phyloP scores from a whole-genome alignment of 2,329 filamentous ascomycete species.

The Paracorniculantispora psalliotae region DNA sequence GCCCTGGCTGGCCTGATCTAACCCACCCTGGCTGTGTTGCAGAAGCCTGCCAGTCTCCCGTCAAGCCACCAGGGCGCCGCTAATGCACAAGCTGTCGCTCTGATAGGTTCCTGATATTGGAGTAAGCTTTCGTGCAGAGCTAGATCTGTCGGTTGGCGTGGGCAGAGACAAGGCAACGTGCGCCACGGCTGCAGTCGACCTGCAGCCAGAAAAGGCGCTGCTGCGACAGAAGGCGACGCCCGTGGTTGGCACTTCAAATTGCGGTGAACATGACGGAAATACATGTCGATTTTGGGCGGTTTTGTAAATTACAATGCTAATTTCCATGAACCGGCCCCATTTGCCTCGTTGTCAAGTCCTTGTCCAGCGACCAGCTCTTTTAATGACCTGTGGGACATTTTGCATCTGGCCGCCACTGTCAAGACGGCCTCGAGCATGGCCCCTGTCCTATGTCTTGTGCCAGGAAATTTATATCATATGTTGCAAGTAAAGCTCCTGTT shows the following conservation, averaged over 20 bases:
- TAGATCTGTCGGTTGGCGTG: neutral
- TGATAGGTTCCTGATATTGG: slow-evolving; percentile 1
- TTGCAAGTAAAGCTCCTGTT: neutral
- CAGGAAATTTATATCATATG: neutral
- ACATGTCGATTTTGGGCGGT: neutral
- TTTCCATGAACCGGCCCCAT: neutral
- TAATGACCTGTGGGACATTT: slow-evolving; percentile 1
- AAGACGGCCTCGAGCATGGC: neutral
- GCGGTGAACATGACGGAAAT: slow-evolving; percentile 6
- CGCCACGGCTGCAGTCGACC: neutral
- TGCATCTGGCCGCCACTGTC: neutral
- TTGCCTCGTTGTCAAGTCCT: neutral
- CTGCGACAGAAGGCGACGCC: neutral
- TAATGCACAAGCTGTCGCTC: neutral
- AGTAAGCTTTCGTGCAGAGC: neutral
- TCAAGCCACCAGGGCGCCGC: neutral
- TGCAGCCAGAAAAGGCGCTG: neutral
- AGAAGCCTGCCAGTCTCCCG: neutral
- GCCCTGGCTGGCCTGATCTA: slow-evolving; percentile 7
- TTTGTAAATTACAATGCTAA: neutral
- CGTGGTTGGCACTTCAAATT: neutral
- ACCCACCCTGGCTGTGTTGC: neutral
- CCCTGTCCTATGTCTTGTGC: neutral
- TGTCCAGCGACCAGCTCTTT: neutral
- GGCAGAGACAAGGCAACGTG: neutral